Evolutionary conservation across 1,139 yeast species (phyloP), one percentile per base, ranked within the genome.

Genomic region (Geotrichum klebahnii): DNA sequence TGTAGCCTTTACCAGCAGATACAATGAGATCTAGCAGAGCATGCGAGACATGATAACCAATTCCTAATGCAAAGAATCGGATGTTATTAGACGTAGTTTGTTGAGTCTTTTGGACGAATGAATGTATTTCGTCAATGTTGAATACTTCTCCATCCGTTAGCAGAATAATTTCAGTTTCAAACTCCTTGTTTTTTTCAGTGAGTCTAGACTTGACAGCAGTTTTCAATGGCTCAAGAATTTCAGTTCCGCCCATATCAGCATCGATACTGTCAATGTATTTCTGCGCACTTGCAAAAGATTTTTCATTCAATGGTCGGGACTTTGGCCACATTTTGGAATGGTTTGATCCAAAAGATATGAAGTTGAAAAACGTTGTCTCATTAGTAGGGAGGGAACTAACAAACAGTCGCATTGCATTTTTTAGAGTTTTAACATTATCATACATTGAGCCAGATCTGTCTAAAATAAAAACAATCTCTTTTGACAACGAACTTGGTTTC

Each of bases 341-440:
- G 28, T 38, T 29, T n/a, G n/a, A n/a, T n/a, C 53, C 53, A 46
- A 50, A 50, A 14, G 48, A 43, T n/a, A 50, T 44, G 17, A 50
- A 33, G 33, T 50, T 50, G 26, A 50, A 42, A 22, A 33, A 42
- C 2, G 39, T 39, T 5, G 17, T 29, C 1, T 22, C 44, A 8
- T 20, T 8, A n/a, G 22, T 39, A 3, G 53, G 53, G 2, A 50
- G 33, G 14, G 53, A 46, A 2, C 29, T n/a, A 28, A 50, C 22
- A 26, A 28, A 46, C 14, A 50, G 37, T 8, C 40, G 34, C n/a
- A 50, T 14, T 6, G 53, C 51, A 17, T 44, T 32, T 22, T 36
- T 42, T 17, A 50, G 26, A 23, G 47, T 40, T 14, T 17, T n/a
- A 16, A 50, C 20, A 12, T 41, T 33, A 1, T 10, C 17, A 16